phyloP scores from a whole-genome alignment of 495 filamentous ascomycete genomes.

The Penicillium daleae region DNA sequence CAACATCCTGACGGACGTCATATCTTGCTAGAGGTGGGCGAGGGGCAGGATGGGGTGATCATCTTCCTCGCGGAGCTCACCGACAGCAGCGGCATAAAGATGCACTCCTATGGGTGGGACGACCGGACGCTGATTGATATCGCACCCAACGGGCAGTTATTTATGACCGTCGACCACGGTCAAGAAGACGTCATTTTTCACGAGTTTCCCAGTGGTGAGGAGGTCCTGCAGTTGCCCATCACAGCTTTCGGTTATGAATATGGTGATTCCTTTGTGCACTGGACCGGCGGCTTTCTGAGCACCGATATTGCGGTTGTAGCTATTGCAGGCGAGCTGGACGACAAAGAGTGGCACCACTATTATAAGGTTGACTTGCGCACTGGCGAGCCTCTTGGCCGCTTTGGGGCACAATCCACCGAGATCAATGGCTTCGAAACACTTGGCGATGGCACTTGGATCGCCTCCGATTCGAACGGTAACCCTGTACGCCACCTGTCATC shows the following conservation, averaged over 20 bases:
- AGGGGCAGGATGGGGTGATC: not conserved
- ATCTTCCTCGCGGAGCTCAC: not conserved
- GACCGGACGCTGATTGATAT: not conserved
- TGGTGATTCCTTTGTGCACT: not conserved
- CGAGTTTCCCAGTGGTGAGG: not conserved
- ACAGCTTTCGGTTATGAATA: not conserved
- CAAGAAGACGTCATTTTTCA: not conserved
- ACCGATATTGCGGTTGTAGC: not conserved
- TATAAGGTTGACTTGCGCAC: conserved; percentile 1
- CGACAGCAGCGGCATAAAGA: not conserved
- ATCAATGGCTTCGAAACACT: not conserved
- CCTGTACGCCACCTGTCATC: not conserved
- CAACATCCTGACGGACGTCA: not conserved
- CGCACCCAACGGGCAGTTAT: not conserved
- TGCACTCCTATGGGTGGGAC: not conserved
- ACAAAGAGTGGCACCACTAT: conserved; percentile 1
- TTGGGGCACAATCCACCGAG: not conserved
- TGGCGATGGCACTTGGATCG: not conserved
- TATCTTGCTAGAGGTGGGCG: conserved; percentile 1
- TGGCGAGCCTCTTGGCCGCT: not conserved
- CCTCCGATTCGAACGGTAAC: not conserved
- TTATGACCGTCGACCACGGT: conserved; percentile 5
- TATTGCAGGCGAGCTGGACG: not conserved
- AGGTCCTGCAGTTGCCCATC: not conserved
- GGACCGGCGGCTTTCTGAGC: not conserved